Conservation (phyloP, 2,329 filamentous ascomycete species). For the Chaetoscypha palmicola region DNA sequence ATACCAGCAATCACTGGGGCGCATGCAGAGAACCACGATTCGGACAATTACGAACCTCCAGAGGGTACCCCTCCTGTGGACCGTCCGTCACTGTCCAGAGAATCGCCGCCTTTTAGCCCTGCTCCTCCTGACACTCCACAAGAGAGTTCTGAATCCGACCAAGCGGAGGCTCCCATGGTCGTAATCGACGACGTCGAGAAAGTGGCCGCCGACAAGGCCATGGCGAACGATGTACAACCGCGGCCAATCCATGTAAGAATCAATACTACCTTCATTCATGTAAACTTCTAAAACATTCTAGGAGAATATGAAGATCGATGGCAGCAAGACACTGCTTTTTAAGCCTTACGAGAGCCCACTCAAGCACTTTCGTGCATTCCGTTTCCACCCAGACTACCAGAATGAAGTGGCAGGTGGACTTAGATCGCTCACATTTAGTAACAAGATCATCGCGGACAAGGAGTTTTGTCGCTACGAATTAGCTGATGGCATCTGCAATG, state of each 20-base stretch:
- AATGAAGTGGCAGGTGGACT: slow-evolving; percentile 67
- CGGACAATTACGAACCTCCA: slow-evolving; percentile 52
- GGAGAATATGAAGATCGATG: too few species aligned
- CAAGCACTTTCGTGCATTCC: slow-evolving; percentile 76
- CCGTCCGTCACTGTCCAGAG: slow-evolving; percentile 11
- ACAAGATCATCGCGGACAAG: slow-evolving; percentile 71
- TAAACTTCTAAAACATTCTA: too few species aligned
- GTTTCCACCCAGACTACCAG: slow-evolving; percentile 75
- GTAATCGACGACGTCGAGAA: too few species aligned
- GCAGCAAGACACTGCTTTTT: slow-evolving; percentile 19
- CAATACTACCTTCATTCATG: too few species aligned
- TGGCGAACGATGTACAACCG: too few species aligned
- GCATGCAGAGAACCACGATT: slow-evolving; percentile 26
- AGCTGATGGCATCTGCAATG: slow-evolving; percentile 63
- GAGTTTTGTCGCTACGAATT: slow-evolving; percentile 73
- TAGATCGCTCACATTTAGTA: slow-evolving; percentile 87
- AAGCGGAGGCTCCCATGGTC: too few species aligned
- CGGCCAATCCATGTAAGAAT: neutral
- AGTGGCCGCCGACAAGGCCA: too few species aligned
- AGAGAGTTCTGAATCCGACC: slow-evolving; percentile 21
- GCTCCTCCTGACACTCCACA: slow-evolving; percentile 30
- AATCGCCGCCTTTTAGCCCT: slow-evolving; percentile 38
- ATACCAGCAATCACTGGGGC: slow-evolving; percentile 3
- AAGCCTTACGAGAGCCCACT: slow-evolving; percentile 78
- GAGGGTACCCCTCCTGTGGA: slow-evolving; percentile 31